A percentile compares a stretch with the other conserved stretches of the same genome.
These are phyloP conservation scores for Salix dunnii DNA, from an alignment of 345 rosid genomes.

Conservation along the genomic window DNA sequence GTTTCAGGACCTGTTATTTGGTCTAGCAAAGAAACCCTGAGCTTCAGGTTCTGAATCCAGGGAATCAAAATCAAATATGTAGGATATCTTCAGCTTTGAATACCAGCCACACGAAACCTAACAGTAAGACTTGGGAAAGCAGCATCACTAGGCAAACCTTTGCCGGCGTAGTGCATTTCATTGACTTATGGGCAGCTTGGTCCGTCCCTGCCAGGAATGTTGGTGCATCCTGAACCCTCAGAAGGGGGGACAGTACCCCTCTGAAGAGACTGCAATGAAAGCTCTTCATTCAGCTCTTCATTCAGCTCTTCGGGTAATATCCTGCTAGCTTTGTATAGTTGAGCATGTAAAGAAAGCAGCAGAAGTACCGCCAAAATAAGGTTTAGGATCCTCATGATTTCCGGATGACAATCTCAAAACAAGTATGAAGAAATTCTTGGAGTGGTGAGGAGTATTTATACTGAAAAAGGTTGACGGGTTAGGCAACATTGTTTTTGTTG, in stretches of 20 bases:
- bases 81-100: constrained; percentile 7
- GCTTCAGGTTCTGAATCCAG: background rate
- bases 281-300: constrained; percentile 4
- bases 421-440: background rate
- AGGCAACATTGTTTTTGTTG: constrained; percentile 1
- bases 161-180: constrained; percentile 40
- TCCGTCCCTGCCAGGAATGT: constrained; percentile 47
- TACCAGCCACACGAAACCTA: constrained; percentile 24
- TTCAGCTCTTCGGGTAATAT: constrained; percentile 12
- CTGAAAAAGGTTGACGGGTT: background rate
- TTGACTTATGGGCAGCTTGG: constrained; percentile 33
- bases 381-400: constrained; percentile 22
- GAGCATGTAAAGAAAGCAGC: constrained; percentile 22
- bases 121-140: constrained; percentile 29
- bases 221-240: constrained; percentile 50
- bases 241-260: constrained; percentile 34
- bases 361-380: constrained; percentile 23
- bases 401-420: background rate
- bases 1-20: constrained; percentile 9
- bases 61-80: background rate
- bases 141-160: constrained; percentile 8
- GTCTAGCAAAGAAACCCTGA: background rate
- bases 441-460: constrained; percentile 10
- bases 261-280: constrained; percentile 42
- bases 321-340: constrained; percentile 25